These are phyloP conservation scores for Picea mariana DNA, from an alignment of 83 land plant species.

Conservation along the genomic window DNA sequence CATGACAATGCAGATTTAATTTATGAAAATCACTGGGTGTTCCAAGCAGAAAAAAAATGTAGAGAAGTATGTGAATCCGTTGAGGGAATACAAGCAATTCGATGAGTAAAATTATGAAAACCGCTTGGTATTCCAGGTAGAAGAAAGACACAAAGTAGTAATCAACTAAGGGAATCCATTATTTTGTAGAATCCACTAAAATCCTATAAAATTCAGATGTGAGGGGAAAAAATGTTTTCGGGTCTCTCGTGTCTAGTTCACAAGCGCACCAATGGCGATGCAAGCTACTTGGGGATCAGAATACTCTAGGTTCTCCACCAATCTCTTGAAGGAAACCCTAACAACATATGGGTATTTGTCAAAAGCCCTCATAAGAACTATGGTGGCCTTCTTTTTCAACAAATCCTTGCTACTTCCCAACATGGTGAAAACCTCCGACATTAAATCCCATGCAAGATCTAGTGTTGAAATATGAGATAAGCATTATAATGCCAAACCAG, in stretches of 20 bases:
- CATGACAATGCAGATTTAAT: too few relatives aligned
- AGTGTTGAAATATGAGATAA: conserved; percentile 46
- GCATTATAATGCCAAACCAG: conserved; percentile 65
- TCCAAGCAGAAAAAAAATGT: too few relatives aligned
- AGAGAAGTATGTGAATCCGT: too few relatives aligned
- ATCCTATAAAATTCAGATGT: conserved; percentile 86
- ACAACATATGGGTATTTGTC: conserved; percentile 71
- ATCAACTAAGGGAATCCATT: conserved; percentile 56
- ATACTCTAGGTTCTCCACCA: conserved; percentile 80
- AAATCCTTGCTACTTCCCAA: conserved; percentile 34
- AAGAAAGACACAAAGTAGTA: neutral
- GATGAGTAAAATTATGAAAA: too few relatives aligned
- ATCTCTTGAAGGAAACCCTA: conserved; percentile 66
- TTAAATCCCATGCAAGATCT: conserved; percentile 76
- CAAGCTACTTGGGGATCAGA: conserved; percentile 54
- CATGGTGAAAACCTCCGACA: conserved; percentile 64
- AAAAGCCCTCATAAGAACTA: conserved; percentile 56
- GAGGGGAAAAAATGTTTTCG: conserved; percentile 69
- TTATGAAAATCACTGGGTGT: too few relatives aligned
- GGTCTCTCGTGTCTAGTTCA: conserved; percentile 69
- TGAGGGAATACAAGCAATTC: too few relatives aligned
- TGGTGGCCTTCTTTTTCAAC: conserved; percentile 64
- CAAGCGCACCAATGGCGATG: conserved; percentile 79
- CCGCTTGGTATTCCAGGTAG: too few relatives aligned
- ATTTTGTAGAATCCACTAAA: conserved; percentile 63